phyloP scores from a whole-genome alignment of 257 asterid species.

The Scutellaria minor region DNA sequence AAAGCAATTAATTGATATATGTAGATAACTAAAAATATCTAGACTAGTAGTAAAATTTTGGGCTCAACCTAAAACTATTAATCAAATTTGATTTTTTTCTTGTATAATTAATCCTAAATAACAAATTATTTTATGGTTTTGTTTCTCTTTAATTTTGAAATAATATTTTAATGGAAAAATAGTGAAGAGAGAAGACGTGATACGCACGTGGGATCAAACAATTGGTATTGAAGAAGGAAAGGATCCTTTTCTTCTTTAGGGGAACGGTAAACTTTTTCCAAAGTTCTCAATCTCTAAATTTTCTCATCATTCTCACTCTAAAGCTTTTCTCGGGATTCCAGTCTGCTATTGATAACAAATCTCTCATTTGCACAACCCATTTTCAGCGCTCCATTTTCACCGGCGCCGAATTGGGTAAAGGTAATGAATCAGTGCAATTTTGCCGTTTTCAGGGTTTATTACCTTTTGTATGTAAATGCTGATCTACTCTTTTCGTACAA shows the following conservation, averaged over 20 bases:
- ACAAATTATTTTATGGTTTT: too few species aligned
- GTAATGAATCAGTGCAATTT: slow-evolving; percentile 11
- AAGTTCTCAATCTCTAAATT: slow-evolving; percentile 26
- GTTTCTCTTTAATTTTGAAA: too few species aligned
- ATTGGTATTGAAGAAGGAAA: slow-evolving; percentile 10
- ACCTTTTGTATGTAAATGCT: slow-evolving; percentile 12
- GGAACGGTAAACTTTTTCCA: slow-evolving; percentile 21
- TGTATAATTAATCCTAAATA: too few species aligned
- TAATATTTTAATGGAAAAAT: too few species aligned
- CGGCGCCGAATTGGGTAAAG: slow-evolving; percentile 30
- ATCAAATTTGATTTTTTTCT: too few species aligned
- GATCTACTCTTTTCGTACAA: slow-evolving; percentile 1
- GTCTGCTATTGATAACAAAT: neutral
- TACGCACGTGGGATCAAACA: slow-evolving; percentile 32
- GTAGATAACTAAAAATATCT: too few species aligned
- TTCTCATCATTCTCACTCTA: slow-evolving; percentile 33
- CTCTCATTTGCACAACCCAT: slow-evolving; percentile 1
- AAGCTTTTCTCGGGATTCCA: neutral
- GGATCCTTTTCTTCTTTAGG: slow-evolving; percentile 35
- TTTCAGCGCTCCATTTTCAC: slow-evolving; percentile 25
- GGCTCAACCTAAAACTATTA: too few species aligned
- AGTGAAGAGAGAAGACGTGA: slow-evolving; percentile 33
- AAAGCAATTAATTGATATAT: too few species aligned
- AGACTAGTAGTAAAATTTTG: too few species aligned
- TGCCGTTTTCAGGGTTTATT: slow-evolving; percentile 29